Evolutionary conservation across 129 eudicot species (phyloP), one percentile per base, ranked within the genome.

Genomic region (Silybum marianum): DNA sequence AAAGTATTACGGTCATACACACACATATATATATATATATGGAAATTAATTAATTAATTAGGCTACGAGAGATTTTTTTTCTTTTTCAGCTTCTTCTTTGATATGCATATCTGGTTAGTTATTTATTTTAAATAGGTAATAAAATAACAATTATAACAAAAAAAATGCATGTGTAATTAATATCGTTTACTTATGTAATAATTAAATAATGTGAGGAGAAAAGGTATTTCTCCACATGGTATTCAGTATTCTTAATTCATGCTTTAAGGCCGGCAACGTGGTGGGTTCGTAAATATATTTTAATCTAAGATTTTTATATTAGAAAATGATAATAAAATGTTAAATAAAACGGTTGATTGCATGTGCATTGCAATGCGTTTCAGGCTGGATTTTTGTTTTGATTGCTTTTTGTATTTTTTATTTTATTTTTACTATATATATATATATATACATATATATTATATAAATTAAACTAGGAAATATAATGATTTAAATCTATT

Each of bases 331-430:
- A 18, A 4, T 51, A 51, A 51, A 48, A 13, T 48, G 19, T 14
- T 48, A 48, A 10, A 48, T 12, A 3, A 11, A 13, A 44, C 46
- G 21, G 16, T 21, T 7, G 11, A 42, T 42, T 48, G 78, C 67
- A 74, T 74, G 78, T 74, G 73, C 81, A 65, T 67, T 38, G 14
- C 73, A 16, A 77, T 12, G 58, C 65, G 63, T 22, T 22, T 66
- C 81, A 77, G 73, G 81, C 81, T 77, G 73, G 81, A 58, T 58
- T 58, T 58, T 58, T 58, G 66, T 58, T 58, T 58, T 58, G 0
- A 18, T 58, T 58, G 6, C 66, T n/a, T 58, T 51, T 58, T 32
- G 36, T 4, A 32, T 32, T 32, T 32, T 32, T 32, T 32, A 32
- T 32, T 32, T 32, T 32, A 32, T 32, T 32, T 32, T 32, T 32